Conservation (phyloP, 768 basidiomycete genomes). For the Strobilomyces echinocephalus region DNA sequence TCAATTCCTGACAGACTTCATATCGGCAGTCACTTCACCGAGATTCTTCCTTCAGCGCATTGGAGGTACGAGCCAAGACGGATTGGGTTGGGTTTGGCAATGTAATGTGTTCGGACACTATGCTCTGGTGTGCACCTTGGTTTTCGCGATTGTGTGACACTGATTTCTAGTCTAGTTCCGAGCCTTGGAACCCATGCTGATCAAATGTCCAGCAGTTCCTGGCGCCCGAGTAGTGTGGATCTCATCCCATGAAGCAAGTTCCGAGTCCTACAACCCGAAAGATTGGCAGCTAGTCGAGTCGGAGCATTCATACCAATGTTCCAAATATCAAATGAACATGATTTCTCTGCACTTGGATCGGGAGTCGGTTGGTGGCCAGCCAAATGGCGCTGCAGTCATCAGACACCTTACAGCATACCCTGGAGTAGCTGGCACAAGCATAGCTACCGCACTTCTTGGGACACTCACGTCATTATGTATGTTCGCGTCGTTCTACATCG, state of each 20-base stretch:
- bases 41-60: constrained; percentile 50
- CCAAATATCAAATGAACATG: constrained; percentile 77
- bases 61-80: constrained; percentile 61
- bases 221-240: constrained; percentile 73
- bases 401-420: constrained; percentile 66
- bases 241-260: constrained; percentile 63
- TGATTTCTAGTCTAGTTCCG: constrained; percentile 50
- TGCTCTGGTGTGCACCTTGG: constrained; percentile 50
- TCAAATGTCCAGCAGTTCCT: constrained; percentile 37
- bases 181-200: constrained; percentile 49
- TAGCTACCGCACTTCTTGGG: constrained; percentile 45
- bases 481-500: constrained; percentile 56
- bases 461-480: constrained; percentile 46
- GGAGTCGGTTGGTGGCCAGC: constrained; percentile 30
- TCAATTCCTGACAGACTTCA: constrained; percentile 44
- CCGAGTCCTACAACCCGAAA: constrained; percentile 48
- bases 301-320: constrained; percentile 58
- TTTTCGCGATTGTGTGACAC: not conserved
- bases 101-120: constrained; percentile 83
- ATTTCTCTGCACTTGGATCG: constrained; percentile 53
- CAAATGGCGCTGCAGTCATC: constrained; percentile 9
- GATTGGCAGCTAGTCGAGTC: constrained; percentile 72
- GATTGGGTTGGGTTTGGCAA: constrained; percentile 80
- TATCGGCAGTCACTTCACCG: constrained; percentile 50
- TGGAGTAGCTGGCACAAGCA: constrained; percentile 63